Percentiles rank a stretch among this genome's conserved stretches.
These are phyloP conservation scores for Typha latifolia DNA, from an alignment of 176 grass and related monocot species.

Conservation along the genomic window DNA sequence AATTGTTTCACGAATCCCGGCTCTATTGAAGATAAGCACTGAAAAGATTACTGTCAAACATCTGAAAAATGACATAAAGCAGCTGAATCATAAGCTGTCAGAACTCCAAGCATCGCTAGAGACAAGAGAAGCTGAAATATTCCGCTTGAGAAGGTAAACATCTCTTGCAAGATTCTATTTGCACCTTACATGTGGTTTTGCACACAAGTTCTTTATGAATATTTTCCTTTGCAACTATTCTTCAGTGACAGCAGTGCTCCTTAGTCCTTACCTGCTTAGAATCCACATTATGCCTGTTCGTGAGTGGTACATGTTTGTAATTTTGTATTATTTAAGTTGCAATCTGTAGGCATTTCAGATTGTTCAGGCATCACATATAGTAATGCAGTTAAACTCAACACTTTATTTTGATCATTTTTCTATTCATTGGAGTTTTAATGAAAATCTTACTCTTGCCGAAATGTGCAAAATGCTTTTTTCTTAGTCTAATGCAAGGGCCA, in stretches of 20 bases:
- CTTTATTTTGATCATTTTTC: too few species aligned
- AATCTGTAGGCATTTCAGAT: too few species aligned
- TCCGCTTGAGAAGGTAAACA: conserved; percentile 55
- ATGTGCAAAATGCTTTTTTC: too few species aligned
- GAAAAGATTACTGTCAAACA: conserved; percentile 79
- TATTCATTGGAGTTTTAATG: too few species aligned
- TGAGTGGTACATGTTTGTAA: too few species aligned
- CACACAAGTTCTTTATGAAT: background rate
- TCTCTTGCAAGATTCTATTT: background rate
- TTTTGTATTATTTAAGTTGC: background rate
- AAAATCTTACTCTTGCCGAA: too few species aligned
- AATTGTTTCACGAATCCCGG: conserved; percentile 60
- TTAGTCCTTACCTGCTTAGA: too few species aligned
- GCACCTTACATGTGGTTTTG: background rate
- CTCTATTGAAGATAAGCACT: conserved; percentile 80
- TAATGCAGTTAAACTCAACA: too few species aligned
- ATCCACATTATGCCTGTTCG: too few species aligned
- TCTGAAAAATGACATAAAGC: conserved; percentile 86
- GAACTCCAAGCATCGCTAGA: conserved; percentile 83
- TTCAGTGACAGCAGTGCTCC: too few species aligned
- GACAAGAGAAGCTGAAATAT: conserved; percentile 72
- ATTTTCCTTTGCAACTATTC: background rate
- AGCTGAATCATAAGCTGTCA: conserved; percentile 82
- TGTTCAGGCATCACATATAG: too few species aligned
- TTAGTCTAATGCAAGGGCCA: too few species aligned